phyloP scores from a whole-genome alignment of 371 early-diverging fungal genomes.

The Mortierella sp. region DNA sequence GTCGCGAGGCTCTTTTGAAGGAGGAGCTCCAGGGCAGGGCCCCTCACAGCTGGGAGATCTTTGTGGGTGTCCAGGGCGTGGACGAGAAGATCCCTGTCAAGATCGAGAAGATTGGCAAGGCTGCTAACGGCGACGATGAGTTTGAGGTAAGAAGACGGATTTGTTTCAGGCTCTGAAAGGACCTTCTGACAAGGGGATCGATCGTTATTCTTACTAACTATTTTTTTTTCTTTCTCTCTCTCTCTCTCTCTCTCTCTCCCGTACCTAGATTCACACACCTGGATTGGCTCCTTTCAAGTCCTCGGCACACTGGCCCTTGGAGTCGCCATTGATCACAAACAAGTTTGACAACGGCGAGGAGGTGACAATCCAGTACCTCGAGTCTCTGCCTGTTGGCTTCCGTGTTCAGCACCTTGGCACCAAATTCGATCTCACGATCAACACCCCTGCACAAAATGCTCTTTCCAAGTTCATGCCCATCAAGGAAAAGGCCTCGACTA shows the following conservation, averaged over 20 bases:
- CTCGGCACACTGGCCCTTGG: constrained; percentile 75
- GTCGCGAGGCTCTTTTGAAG: constrained; percentile 51
- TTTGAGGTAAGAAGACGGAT: constrained; percentile 22
- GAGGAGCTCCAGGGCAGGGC: constrained; percentile 46
- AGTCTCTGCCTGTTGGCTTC: constrained; percentile 78
- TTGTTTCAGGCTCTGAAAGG: background rate
- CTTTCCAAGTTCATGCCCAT: constrained; percentile 80
- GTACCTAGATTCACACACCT: constrained; percentile 53
- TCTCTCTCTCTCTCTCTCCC: no score
- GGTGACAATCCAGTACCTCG: constrained; percentile 84
- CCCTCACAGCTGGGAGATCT: constrained; percentile 60
- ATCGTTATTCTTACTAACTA: constrained; percentile 30
- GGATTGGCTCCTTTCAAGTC: constrained; percentile 58
- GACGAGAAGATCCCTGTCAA: constrained; percentile 57
- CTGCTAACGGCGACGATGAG: constrained; percentile 46
- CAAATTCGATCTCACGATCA: constrained; percentile 80
- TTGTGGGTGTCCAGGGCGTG: constrained; percentile 65
- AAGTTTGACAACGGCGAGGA: constrained; percentile 57
- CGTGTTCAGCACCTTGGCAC: constrained; percentile 87
- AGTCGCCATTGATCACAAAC: constrained; percentile 79
- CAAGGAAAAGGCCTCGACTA: constrained; percentile 76
- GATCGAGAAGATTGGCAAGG: constrained; percentile 48
- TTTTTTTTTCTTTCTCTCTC: background rate
- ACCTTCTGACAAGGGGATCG: constrained; percentile 35
- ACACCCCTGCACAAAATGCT: constrained; percentile 69